A percentile compares a stretch with the other conserved stretches of the same genome.
These are phyloP conservation scores for Candida xyloterini DNA, from an alignment of 805 yeast genomes.

Conservation along the genomic window DNA sequence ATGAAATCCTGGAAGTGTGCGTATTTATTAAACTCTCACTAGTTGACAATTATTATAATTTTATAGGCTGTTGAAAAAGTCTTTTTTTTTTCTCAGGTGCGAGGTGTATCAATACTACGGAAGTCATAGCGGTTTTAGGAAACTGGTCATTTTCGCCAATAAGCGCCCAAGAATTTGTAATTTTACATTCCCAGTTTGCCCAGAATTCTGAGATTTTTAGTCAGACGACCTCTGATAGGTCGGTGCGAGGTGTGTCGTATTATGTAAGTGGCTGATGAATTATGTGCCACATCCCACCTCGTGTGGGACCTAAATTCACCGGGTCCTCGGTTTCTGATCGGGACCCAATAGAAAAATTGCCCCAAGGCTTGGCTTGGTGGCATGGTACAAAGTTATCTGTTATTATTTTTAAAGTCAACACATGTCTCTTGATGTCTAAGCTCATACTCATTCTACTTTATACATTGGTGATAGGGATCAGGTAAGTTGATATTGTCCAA, in stretches of 20 bases:
- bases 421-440: conserved; percentile 12
- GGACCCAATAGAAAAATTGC: too few species aligned
- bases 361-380: too few species aligned
- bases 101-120: conserved; percentile 4
- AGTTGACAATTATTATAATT: conserved; percentile 9
- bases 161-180: conserved; percentile 1
- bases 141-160: conserved; percentile 5
- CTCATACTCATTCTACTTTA: conserved; percentile 17
- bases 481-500: conserved; percentile 10
- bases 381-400: too few species aligned
- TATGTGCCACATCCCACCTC: neutral
- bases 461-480: conserved; percentile 24
- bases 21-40: neutral
- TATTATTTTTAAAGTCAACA: too few species aligned
- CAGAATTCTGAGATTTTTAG: neutral
- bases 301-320: too few species aligned
- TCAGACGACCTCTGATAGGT: neutral
- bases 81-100: conserved; percentile 7
- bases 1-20: neutral
- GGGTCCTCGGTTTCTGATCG: too few species aligned
- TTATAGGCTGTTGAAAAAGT: conserved; percentile 11
- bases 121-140: conserved; percentile 5
- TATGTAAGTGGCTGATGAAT: neutral
- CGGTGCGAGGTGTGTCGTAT: neutral
- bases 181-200: neutral